A percentile compares a stretch with the other conserved stretches of the same genome.
Conservation (phyloP, 108 stramenopile species). For the Pelagomonas calceolata region DNA sequence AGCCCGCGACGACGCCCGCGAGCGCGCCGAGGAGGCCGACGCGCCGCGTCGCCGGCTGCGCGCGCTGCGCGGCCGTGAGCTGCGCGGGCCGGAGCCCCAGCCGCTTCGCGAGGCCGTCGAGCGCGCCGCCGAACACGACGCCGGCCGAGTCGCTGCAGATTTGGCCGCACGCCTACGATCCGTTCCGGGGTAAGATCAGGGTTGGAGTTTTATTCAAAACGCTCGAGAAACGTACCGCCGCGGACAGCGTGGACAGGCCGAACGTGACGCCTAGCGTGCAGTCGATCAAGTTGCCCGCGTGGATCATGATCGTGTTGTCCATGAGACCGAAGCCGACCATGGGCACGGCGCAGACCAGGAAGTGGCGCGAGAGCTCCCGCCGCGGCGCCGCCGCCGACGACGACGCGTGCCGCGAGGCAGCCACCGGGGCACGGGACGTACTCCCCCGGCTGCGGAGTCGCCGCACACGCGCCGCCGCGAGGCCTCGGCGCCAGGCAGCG, state of each 20-base stretch:
- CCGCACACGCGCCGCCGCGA: no score
- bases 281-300: conserved; percentile 69
- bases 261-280: conserved; percentile 55
- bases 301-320: conserved; percentile 77
- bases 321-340: conserved; percentile 80
- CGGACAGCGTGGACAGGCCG: conserved; percentile 66
- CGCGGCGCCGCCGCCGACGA: no score
- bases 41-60: conserved; percentile 21
- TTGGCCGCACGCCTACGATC: conserved; percentile 62
- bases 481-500: no score
- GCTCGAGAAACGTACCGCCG: conserved; percentile 60
- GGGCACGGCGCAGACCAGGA: conserved; percentile 31
- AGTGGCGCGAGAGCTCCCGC: conserved; percentile 14
- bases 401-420: no score
- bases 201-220: conserved; percentile 28
- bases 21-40: conserved; percentile 47
- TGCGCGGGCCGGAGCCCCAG: conserved; percentile 47
- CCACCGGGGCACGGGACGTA: no score
- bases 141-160: conserved; percentile 42
- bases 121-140: conserved; percentile 43
- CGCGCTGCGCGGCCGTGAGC: conserved; percentile 47
- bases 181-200: conserved; percentile 37
- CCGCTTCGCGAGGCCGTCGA: conserved; percentile 37
- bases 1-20: conserved; percentile 64
- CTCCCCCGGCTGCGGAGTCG: no score